A percentile compares a stretch with the other conserved stretches of the same genome.
Conservation (phyloP, 345 rosid species). For the Eucalyptus melliodora region DNA sequence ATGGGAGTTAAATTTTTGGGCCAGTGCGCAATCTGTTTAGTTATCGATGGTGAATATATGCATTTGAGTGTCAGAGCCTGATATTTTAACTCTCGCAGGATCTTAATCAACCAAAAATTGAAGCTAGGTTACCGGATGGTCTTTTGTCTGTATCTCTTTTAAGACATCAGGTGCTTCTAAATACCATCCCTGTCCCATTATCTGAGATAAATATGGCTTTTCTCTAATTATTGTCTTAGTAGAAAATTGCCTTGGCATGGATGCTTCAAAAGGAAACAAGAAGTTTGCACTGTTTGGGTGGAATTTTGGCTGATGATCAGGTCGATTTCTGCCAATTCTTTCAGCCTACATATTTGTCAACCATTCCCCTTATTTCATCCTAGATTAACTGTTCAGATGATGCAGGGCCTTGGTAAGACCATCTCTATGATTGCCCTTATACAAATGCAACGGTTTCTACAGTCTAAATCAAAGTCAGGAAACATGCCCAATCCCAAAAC, state of each 20-base stretch:
- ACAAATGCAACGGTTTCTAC: conserved; percentile 52
- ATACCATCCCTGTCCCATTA: background rate
- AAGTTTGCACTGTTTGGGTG: conserved; percentile 78
- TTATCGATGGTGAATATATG: background rate
- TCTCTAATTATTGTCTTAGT: conserved; percentile 6
- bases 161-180: conserved; percentile 73
- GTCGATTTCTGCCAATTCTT: conserved; percentile 14
- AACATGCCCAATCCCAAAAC: conserved; percentile 27
- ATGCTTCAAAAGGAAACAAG: conserved; percentile 90
- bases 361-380: background rate
- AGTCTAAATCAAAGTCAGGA: conserved; percentile 46
- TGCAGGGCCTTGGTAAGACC: conserved; percentile 97
- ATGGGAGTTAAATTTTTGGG: background rate
- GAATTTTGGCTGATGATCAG: conserved; percentile 99
- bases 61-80: background rate
- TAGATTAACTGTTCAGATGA: background rate
- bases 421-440: conserved; percentile 89
- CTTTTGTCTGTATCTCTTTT: conserved; percentile 79
- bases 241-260: conserved; percentile 98
- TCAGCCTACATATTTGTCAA: background rate
- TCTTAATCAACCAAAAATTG: conserved; percentile 76
- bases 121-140: conserved; percentile 61
- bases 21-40: background rate
- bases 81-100: conserved; percentile 29
- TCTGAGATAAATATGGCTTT: background rate